A percentile compares a stretch with the other conserved stretches of the same genome.
phyloP scores from a whole-genome alignment of 805 yeast species.

The Ogataea chonburiensis region DNA sequence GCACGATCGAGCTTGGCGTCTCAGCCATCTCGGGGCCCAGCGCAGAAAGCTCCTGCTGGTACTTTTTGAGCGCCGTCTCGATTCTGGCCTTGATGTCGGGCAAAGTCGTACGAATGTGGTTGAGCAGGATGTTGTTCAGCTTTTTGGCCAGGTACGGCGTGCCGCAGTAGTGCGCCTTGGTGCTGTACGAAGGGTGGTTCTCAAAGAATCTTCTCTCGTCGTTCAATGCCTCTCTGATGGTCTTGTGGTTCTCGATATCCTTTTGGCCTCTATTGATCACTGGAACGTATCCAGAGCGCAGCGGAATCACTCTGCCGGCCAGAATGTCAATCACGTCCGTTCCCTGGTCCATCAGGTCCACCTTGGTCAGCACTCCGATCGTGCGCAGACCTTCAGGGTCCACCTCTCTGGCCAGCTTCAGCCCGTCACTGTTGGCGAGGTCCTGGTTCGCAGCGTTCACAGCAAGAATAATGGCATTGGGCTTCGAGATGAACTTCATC shows the following conservation, averaged over 20 bases:
- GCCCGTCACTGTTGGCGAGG: slow-evolving; percentile 94
- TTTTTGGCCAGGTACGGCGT: slow-evolving; percentile 96
- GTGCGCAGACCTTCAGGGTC: slow-evolving; percentile 97
- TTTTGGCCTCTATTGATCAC: slow-evolving; percentile 97
- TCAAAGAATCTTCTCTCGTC: slow-evolving; percentile 84
- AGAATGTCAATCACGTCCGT: slow-evolving; percentile 95
- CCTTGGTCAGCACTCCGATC: slow-evolving; percentile 93
- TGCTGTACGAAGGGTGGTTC: slow-evolving; percentile 83
- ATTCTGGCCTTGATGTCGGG: slow-evolving; percentile 94
- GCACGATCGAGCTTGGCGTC: slow-evolving; percentile 84
- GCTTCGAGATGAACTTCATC: slow-evolving; percentile 89
- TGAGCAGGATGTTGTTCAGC: slow-evolving; percentile 80
- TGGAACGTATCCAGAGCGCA: slow-evolving; percentile 94
- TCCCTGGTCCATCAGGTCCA: slow-evolving; percentile 97
- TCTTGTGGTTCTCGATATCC: slow-evolving; percentile 85
- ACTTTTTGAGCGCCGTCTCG: slow-evolving; percentile 79
- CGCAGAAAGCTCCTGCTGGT: slow-evolving; percentile 69
- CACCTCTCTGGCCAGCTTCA: slow-evolving; percentile 94
- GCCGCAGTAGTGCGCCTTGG: slow-evolving; percentile 95
- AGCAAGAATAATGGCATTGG: slow-evolving; percentile 90
- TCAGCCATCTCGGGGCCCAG: slow-evolving; percentile 91
- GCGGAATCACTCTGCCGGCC: slow-evolving; percentile 93
- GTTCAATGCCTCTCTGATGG: slow-evolving; percentile 81
- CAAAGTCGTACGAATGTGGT: slow-evolving; percentile 81
- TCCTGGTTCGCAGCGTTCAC: slow-evolving; percentile 97